Conservation (phyloP, 2,329 filamentous ascomycete species). For the Fusarium nanum region DNA sequence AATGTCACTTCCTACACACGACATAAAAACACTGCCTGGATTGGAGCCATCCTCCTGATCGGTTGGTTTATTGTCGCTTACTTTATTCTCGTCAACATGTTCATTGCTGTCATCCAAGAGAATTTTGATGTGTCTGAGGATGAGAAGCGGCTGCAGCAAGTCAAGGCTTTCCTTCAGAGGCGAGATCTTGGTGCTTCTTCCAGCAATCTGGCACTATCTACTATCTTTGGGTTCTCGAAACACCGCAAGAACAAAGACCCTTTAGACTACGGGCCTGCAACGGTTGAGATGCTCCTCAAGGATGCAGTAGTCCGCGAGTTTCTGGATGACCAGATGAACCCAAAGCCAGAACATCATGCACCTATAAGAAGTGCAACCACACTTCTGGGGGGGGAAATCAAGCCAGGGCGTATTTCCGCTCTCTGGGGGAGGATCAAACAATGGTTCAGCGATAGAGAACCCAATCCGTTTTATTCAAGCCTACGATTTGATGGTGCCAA, state of each 20-base stretch:
- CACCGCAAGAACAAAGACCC: conserved; percentile 77
- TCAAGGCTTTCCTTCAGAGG: conserved; percentile 91
- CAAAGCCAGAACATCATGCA: conserved; percentile 45
- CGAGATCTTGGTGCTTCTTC: conserved; percentile 82
- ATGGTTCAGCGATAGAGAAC: conserved; percentile 73
- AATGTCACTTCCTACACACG: conserved; percentile 78
- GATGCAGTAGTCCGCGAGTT: conserved; percentile 96
- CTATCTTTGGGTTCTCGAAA: conserved; percentile 73
- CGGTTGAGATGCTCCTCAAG: conserved; percentile 95
- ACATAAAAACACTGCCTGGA: conserved; percentile 81
- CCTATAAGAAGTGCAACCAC: conserved; percentile 51
- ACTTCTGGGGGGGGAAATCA: conserved; percentile 57
- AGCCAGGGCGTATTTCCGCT: conserved; percentile 69
- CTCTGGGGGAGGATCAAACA: conserved; percentile 71
- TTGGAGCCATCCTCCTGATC: conserved; percentile 89
- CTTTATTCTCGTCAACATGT: conserved; percentile 98
- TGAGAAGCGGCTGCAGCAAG: conserved; percentile 95
- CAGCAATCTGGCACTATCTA: conserved; percentile 80
- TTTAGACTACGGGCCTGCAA: conserved; percentile 89
- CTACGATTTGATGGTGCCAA: conserved; percentile 75
- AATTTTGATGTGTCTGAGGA: conserved; percentile 99
- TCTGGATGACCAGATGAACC: conserved; percentile 70
- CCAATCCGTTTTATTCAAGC: conserved; percentile 94
- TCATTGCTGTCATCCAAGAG: conserved; percentile 99
- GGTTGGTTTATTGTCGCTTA: conserved; percentile 96